phyloP scores from a whole-genome alignment of 2,329 filamentous ascomycete species.

The Verticillium albo-atrum region DNA sequence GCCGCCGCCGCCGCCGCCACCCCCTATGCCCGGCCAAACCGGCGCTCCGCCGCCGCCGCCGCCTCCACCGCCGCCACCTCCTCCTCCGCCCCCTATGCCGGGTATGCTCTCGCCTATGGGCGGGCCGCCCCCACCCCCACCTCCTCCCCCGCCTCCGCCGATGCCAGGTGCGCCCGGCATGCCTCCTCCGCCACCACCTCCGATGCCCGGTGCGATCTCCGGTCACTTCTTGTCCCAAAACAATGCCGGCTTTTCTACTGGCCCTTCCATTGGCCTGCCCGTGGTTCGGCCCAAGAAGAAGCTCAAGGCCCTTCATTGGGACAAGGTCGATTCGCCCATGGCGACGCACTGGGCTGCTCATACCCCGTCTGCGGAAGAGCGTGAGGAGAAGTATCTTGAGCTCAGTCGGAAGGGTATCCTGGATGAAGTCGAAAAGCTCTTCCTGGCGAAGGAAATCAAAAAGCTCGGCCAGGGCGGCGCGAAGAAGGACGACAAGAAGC shows the following conservation, averaged over 20 bases:
- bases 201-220: constrained; percentile 64
- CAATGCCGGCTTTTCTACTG: constrained; percentile 46
- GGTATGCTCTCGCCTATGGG: constrained; percentile 19
- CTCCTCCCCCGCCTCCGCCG: constrained; percentile 33
- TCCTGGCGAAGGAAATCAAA: constrained; percentile 96
- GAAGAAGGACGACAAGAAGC: constrained; percentile 94
- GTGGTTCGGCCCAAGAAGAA: constrained; percentile 96
- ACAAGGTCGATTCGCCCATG: constrained; percentile 91
- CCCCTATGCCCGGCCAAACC: constrained; percentile 42
- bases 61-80: constrained; percentile 39
- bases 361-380: constrained; percentile 77
- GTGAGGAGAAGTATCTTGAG: constrained; percentile 94
- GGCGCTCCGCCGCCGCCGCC: constrained; percentile 44
- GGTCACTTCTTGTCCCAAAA: constrained; percentile 72
- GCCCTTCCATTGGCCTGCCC: constrained; percentile 62
- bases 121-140: constrained; percentile 30
- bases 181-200: constrained; percentile 54
- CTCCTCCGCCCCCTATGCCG: constrained; percentile 33
- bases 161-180: constrained; percentile 34
- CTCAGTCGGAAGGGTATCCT: constrained; percentile 91
- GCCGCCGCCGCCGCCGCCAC: constrained; percentile 40
- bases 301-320: constrained; percentile 98
- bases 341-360: constrained; percentile 91
- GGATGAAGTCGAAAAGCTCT: constrained; percentile 95
- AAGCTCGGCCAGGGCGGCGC: constrained; percentile 64